Base-by-base conservation (phyloP, 2,329 filamentous ascomycete species). In the Phyllosticta ampelicida region DNA sequence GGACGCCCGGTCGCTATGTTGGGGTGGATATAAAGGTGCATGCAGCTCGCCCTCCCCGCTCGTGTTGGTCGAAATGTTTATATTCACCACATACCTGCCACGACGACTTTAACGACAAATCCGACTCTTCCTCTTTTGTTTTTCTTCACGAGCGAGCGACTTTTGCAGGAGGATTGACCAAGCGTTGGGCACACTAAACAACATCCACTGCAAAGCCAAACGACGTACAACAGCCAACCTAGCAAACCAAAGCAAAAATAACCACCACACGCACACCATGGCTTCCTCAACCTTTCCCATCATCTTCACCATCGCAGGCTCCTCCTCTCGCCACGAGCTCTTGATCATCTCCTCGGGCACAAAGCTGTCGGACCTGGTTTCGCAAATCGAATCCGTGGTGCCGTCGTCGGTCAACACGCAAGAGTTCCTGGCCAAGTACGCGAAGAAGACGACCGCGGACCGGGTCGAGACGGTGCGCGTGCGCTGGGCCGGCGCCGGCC, bases 361-460 rank as follows among this genome's bases (percentile, higher is more conserved):
- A 52, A 49, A 56, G 13, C 51, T 63, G 51, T n/a, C 49, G 9
- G 50, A 60, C 49, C 55, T 65, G 23, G 56, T 56, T 2, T 23
- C 51, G 13, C 23, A 57, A 20, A 64, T 65, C 60, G 51, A 53
- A 8, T 10, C 28, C 13, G 55, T 60, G 50, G 49, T 49, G 57
- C 51, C 61, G 36, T 56, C 61, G 5, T 71, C 68, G 9, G 67
- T 66, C 20, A 72, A 71, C 62, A 68, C 66, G 59, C 61, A 61
- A 19, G 69, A 72, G 60, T 67, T 69, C 62, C 63, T 72, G 63
- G 60, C 65, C 51, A 71, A 71, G 61, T 71, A 71, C 65, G 65
- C 65, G 58, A 70, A 63, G 62, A 44, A 44, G 36, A 69, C 65
- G 59, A 63, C 64, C 18, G 16, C 48, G 19, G 67, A 70, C 49